Base-by-base conservation (phyloP, 75 land plant species). In the Chamaecyparis obtusa region DNA sequence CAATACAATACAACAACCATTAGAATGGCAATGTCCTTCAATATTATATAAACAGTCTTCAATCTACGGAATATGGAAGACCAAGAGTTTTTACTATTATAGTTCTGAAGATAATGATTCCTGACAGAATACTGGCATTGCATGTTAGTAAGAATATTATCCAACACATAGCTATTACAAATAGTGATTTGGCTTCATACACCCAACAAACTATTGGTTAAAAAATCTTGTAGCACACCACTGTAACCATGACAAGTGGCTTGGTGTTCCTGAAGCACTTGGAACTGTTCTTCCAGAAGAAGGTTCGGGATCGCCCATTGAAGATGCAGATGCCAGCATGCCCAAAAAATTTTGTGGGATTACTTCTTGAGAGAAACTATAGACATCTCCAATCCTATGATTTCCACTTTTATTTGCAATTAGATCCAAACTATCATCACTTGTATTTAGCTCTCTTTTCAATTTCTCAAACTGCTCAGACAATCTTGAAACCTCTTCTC, bases 161-260 rank as follows among this genome's bases (percentile, higher is more conserved):
- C n/a, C n/a, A n/a, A n/a, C n/a, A n/a, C n/a, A n/a, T n/a, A n/a
- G n/a, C n/a, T n/a, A n/a, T n/a, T n/a, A n/a, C n/a, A n/a, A n/a
- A n/a, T n/a, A n/a, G n/a, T n/a, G n/a, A n/a, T n/a, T n/a, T n/a
- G n/a, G n/a, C n/a, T n/a, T n/a, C n/a, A n/a, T n/a, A n/a, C n/a
- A n/a, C n/a, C n/a, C n/a, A n/a, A n/a, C n/a, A n/a, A n/a, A n/a
- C n/a, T n/a, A 92, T 30, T 92, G 37, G 15, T 82, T 89, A 24
- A 95, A 92, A 5, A 95, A 84, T 81, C 75, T 91, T n/a, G 94
- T 86, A 43, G 94, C 88, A 86, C 97, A 95, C 27, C 88, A 92
- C 16, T 89, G 93, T 2, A 95, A 85, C 94, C 94, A 94, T 43
- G 92, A 92, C 71, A 94, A 83, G 2, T 91, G 90, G 14, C 91